phyloP scores from a whole-genome alignment of 352 stramenopile genomes.

The Phytopythium montanum region DNA sequence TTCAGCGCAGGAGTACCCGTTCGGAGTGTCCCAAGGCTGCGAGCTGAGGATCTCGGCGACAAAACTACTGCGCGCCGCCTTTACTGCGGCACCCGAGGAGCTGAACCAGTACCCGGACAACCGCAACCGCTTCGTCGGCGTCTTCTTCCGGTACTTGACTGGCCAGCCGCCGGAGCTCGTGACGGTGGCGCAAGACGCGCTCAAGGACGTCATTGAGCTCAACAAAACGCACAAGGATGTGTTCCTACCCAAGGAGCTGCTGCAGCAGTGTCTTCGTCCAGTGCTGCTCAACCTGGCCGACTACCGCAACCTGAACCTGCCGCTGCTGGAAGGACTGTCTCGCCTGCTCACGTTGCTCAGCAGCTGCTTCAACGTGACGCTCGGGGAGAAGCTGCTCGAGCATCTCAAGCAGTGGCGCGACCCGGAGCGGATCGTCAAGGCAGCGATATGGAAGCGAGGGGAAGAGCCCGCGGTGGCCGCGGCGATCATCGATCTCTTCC shows the following conservation, averaged over 20 bases:
- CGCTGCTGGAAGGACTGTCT: constrained; percentile 92
- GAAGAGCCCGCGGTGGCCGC: constrained; percentile 95
- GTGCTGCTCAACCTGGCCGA: constrained; percentile 96
- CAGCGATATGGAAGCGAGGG: constrained; percentile 90
- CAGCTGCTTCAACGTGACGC: constrained; percentile 97
- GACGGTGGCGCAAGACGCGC: constrained; percentile 70
- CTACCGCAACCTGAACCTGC: constrained; percentile 95
- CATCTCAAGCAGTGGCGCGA: constrained; percentile 94
- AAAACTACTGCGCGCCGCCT: constrained; percentile 84
- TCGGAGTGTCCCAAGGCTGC: constrained; percentile 73
- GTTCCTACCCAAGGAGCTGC: constrained; percentile 92
- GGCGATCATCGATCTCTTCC: constrained; percentile 95
- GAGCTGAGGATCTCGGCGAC: constrained; percentile 86
- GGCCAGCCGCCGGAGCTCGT: constrained; percentile 81
- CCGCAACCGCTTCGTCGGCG: constrained; percentile 81
- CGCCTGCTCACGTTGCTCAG: constrained; percentile 92
- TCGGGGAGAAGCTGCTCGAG: constrained; percentile 97
- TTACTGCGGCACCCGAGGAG: constrained; percentile 76
- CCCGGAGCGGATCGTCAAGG: constrained; percentile 88
- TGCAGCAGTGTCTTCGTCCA: constrained; percentile 94
- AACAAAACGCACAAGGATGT: constrained; percentile 88
- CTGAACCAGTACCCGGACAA: constrained; percentile 85
- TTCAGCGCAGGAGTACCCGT: constrained; percentile 83
- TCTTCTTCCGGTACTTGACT: constrained; percentile 91
- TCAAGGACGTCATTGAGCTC: constrained; percentile 79